Evolutionary conservation across 805 yeast genomes (phyloP).

Genomic region (Metschnikowia koreensis): DNA sequence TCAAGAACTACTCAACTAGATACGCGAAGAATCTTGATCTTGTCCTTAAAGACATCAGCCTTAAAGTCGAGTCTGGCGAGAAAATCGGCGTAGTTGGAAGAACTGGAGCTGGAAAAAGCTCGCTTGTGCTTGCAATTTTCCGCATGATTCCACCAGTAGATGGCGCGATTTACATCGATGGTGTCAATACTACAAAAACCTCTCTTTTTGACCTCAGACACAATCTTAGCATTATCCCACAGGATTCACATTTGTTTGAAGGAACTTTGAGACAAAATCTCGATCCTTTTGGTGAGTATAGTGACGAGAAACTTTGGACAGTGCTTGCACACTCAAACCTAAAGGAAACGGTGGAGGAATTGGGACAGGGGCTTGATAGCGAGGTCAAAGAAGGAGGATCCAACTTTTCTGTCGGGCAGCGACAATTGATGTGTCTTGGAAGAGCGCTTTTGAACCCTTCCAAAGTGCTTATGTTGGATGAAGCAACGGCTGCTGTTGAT

Average conservation of each 20-base stretch:
- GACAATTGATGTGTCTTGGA: slow-evolving; percentile 25
- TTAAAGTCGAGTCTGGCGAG: slow-evolving; percentile 69
- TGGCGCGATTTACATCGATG: slow-evolving; percentile 23
- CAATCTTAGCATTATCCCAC: slow-evolving; percentile 26
- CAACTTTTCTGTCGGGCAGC: slow-evolving; percentile 27
- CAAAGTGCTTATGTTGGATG: slow-evolving; percentile 22
- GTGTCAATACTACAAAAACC: slow-evolving; percentile 16
- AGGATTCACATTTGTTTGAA: slow-evolving; percentile 27
- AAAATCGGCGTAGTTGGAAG: slow-evolving; percentile 95
- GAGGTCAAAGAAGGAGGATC: slow-evolving; percentile 25
- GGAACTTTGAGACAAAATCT: slow-evolving; percentile 34
- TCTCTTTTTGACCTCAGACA: slow-evolving; percentile 23
- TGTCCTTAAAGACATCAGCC: slow-evolving; percentile 65
- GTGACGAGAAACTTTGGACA: slow-evolving; percentile 24
- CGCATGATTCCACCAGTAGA: slow-evolving; percentile 22
- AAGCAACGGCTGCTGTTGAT: slow-evolving; percentile 27
- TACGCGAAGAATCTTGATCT: slow-evolving; percentile 81
- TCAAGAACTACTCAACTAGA: slow-evolving; percentile 65
- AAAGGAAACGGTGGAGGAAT: slow-evolving; percentile 16
- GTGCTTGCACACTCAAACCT: slow-evolving; percentile 23
- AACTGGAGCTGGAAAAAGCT: slow-evolving; percentile 53
- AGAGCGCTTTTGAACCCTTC: slow-evolving; percentile 23
- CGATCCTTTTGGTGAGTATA: slow-evolving; percentile 61
- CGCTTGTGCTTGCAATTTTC: slow-evolving; percentile 26
- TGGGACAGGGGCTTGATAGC: slow-evolving; percentile 20